Percentiles rank a stretch among this genome's conserved stretches.
phyloP scores from a whole-genome alignment of 169 alveolate genomes.

The Plasmodium cynomolgi region DNA sequence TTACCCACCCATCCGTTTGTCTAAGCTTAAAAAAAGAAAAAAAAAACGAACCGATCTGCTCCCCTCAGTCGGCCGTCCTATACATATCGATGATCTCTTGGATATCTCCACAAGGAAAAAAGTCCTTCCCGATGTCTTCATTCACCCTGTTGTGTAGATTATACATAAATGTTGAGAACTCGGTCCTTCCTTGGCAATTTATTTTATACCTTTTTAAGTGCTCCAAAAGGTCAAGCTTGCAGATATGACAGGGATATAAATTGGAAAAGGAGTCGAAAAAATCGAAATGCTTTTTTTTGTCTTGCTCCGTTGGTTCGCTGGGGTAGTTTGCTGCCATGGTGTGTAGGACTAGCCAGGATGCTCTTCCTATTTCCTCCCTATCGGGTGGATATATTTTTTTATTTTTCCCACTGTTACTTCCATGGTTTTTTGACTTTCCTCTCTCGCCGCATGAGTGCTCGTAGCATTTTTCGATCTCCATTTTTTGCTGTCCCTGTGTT shows the following conservation, averaged over 20 bases:
- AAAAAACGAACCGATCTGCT: background rate
- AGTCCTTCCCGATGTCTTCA: slow-evolving; percentile 75
- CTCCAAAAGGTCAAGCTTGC: slow-evolving; percentile 82
- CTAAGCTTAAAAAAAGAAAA: background rate
- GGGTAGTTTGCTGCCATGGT: slow-evolving; percentile 88
- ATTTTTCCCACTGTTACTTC: slow-evolving; percentile 62
- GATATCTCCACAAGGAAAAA: slow-evolving; percentile 6
- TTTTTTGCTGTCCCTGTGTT: background rate
- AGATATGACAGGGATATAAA: slow-evolving; percentile 87
- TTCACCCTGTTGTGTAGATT: slow-evolving; percentile 86
- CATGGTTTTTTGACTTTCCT: slow-evolving; percentile 24
- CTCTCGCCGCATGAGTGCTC: slow-evolving; percentile 46
- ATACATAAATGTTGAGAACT: slow-evolving; percentile 82
- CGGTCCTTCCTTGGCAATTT: slow-evolving; percentile 51
- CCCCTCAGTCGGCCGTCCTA: slow-evolving; percentile 4
- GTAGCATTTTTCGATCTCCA: slow-evolving; percentile 42
- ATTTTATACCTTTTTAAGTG: slow-evolving; percentile 80
- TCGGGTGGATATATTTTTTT: slow-evolving; percentile 81
- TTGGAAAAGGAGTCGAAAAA: slow-evolving; percentile 84
- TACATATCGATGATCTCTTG: slow-evolving; percentile 25
- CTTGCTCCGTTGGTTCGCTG: slow-evolving; percentile 81
- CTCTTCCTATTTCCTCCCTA: slow-evolving; percentile 87
- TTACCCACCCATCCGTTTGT: background rate
- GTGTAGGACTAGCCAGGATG: slow-evolving; percentile 88
- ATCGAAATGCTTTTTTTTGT: slow-evolving; percentile 61